Evolutionary conservation across 148 eudicot species (phyloP), one percentile per base, ranked within the genome.

Genomic region (Rhododendron kiyosumense): DNA sequence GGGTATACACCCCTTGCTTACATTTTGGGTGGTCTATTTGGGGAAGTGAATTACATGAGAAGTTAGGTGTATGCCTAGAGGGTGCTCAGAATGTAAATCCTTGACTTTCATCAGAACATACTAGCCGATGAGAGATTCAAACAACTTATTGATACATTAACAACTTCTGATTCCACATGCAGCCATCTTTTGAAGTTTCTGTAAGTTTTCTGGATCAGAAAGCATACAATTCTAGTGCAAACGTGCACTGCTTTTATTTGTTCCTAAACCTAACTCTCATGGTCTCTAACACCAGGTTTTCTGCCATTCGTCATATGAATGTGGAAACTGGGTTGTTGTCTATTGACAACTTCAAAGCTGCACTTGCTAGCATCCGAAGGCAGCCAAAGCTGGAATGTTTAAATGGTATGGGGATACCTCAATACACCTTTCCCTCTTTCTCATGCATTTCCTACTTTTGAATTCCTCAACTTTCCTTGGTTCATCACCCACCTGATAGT

Each of bases 301-400:
- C 89, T 79, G 95, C 95, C 81, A 89, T 94, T 88, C 90, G 93
- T 88, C 85, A 85, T 34, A 92, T 96, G 93, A 93, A 96, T 88
- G 49, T 91, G 88, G 91, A 89, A 85, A 82, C 91, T 67, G 98
- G 97, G 81, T 84, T 93, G 84, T 86, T 92, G 28, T 90, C 95
- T 74, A 80, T 94, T 59, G 91, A 94, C 73, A 95, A 95, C 91
- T 95, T 96, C 67, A 91, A 91, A 80, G 85, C 87, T 74, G 94
- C 98, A 85, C 89, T 90, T 86, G 79, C 86, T 61, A 89, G 86
- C 87, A 54, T 95, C 41, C 91, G 88, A 83, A 93, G 93, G 84
- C 94, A 94, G 87, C 94, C 97, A 49, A 96, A 96, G 91, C 87
- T 92, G 69, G 96, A 95, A 76, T 89, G 85, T 84, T 84, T 96